Evolutionary conservation across 371 early-diverging fungal genomes (phyloP).

Genomic region (Dentiscutata heterogama): DNA sequence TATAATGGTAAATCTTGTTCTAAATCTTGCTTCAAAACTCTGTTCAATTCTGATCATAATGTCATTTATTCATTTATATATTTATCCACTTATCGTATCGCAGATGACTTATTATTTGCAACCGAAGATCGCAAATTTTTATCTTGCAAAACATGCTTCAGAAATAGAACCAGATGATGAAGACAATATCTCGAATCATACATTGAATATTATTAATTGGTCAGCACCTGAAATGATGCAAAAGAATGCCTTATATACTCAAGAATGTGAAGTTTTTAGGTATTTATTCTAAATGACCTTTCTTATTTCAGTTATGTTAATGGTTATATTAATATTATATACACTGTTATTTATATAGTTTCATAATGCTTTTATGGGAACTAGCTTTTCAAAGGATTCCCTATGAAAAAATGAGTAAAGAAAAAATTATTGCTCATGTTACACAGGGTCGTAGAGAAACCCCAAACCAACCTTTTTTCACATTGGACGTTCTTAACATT

Average conservation of each 20-base stretch:
- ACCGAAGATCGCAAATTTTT: neutral
- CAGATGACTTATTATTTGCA: neutral
- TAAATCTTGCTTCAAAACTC: neutral
- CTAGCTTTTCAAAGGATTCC: conserved; percentile 16
- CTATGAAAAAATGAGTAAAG: neutral
- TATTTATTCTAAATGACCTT: neutral
- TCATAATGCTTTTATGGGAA: conserved; percentile 39
- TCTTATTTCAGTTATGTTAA: neutral
- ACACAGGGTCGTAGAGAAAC: neutral
- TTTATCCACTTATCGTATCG: neutral
- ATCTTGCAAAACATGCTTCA: neutral
- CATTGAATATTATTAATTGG: neutral
- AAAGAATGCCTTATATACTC: neutral
- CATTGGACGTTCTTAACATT: neutral
- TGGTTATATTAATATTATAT: neutral
- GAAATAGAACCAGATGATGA: neutral
- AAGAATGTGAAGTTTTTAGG: conserved; percentile 29
- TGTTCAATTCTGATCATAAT: neutral
- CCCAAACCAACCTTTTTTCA: neutral
- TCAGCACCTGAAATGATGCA: conserved; percentile 16
- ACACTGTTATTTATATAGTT: conserved; percentile 5
- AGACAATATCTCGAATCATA: too few species aligned
- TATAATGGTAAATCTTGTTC: neutral
- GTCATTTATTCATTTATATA: neutral
- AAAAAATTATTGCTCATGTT: neutral